A percentile compares a stretch with the other conserved stretches of the same genome.
These are phyloP conservation scores for Tolypocladium pustulatum DNA, from an alignment of 2,329 filamentous ascomycete species.

Conservation along the genomic window DNA sequence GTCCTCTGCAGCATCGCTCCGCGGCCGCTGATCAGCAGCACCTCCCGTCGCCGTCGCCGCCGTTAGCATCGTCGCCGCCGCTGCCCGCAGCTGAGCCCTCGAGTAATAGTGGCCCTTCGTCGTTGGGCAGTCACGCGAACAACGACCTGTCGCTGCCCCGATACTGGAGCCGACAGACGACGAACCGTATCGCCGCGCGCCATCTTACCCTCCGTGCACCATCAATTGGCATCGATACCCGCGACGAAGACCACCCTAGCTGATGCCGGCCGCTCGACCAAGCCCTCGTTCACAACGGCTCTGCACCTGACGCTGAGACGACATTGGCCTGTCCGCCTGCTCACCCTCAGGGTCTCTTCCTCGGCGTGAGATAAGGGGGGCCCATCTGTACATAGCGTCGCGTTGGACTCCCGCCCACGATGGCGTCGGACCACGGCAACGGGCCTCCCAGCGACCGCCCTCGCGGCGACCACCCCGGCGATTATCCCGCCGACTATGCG, in stretches of 20 bases:
- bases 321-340: slow-evolving; percentile 2
- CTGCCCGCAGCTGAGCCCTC: slow-evolving; percentile 3
- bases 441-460: slow-evolving; percentile 26
- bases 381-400: slow-evolving; percentile 7
- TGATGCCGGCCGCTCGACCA: slow-evolving; percentile 26
- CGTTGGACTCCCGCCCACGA: slow-evolving; percentile 18
- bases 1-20: slow-evolving; percentile 1
- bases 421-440: slow-evolving; percentile 38
- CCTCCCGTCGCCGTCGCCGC: neutral
- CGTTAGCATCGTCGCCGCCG: neutral
- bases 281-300: slow-evolving; percentile 20
- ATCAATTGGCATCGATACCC: slow-evolving; percentile 18
- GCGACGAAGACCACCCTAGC: slow-evolving; percentile 10
- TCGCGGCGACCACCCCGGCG: slow-evolving; percentile 20
- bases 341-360: neutral
- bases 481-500: slow-evolving; percentile 15
- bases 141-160: neutral
- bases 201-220: slow-evolving; percentile 4
- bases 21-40: slow-evolving; percentile 1
- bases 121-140: neutral
- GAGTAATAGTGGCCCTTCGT: neutral
- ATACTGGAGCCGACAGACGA: slow-evolving; percentile 8
- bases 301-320: slow-evolving; percentile 20
- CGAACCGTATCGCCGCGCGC: slow-evolving; percentile 8
- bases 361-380: slow-evolving; percentile 5